Evolutionary conservation across 202 grass and related monocot species (phyloP).

Genomic region (Schoenoplectus tabernaemontani): DNA sequence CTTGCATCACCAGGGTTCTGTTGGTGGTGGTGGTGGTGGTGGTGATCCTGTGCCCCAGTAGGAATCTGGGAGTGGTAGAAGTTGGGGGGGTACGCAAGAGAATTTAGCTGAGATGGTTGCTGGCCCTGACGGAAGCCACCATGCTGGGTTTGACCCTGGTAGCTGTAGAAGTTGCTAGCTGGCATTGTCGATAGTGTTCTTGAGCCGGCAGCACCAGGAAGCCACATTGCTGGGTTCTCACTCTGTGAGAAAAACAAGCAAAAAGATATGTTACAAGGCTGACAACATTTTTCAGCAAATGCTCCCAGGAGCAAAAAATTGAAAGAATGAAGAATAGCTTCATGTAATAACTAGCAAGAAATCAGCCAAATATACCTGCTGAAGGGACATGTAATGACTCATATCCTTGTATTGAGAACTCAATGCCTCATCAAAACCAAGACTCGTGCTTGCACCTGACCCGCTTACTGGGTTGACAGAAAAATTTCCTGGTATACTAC

Average conservation of each 20-base stretch:
- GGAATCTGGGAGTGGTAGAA: slow-evolving; percentile 63
- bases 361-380: slow-evolving; percentile 41
- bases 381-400: slow-evolving; percentile 73
- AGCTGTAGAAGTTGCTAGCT: slow-evolving; percentile 58
- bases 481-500: slow-evolving; percentile 62
- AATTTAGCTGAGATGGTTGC: slow-evolving; percentile 62
- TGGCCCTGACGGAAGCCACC: slow-evolving; percentile 59
- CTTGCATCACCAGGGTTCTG: slow-evolving; percentile 54
- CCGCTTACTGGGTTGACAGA: slow-evolving; percentile 40
- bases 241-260: slow-evolving; percentile 38
- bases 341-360: neutral
- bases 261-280: neutral
- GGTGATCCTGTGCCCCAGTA: slow-evolving; percentile 47
- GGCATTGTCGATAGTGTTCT: slow-evolving; percentile 59
- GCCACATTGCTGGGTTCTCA: slow-evolving; percentile 85
- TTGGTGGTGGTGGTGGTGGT: slow-evolving; percentile 33
- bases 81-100: slow-evolving; percentile 50
- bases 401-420: slow-evolving; percentile 77
- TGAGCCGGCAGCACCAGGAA: slow-evolving; percentile 59
- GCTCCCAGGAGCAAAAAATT: neutral
- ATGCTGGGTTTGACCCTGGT: slow-evolving; percentile 74
- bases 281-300: neutral
- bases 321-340: neutral
- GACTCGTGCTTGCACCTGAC: slow-evolving; percentile 45
- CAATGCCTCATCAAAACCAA: slow-evolving; percentile 77